Base-by-base conservation (phyloP, 2,329 filamentous ascomycete species). In the Exophiala aquamarina region DNA sequence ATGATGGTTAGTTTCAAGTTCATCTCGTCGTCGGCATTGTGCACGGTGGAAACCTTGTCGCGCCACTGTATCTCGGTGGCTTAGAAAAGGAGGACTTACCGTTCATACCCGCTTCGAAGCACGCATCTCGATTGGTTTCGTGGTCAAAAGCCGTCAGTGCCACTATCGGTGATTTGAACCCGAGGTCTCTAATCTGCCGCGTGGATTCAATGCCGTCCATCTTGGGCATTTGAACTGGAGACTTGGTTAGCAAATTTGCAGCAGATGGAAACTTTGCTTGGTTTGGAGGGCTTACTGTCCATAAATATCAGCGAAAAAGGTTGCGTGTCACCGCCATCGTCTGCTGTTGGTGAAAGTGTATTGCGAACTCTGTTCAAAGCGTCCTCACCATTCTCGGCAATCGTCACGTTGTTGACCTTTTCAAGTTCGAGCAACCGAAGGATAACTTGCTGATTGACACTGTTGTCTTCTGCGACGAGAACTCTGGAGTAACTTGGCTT, bases 301-400 rank as follows among this genome's bases (percentile, higher is more conserved):
- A 95, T 95, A 63, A 95, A 92, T 55, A 95, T 92, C 21, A 95
- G 75, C 55, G 94, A 88, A 63, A 91, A 95, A 3, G 78, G 78
- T 44, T 79, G 75, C 43, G 83, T 78, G 20, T 78, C 78, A 10
- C 14, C 31, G n/a, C 18, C 36, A 29, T 42, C 38, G 15, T n/a
- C 19, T 8, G 33, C 29, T 26, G 19, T 9, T 18, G 32, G 23
- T 15, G 41, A 36, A 84, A 94, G 91, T 54, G 82, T 86, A 11
- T 81, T 81, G 64, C 88, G 91, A 55, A 95, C 89, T 15, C 85
- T 74, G 52, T 94, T 89, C 47, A 90, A 87, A 1, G 90, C 90
- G 67, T 95, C 87, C 64, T 93, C 87, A 0, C 86, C 86, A 60
- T 89, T 85, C 62, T 88, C 87, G 41, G 89, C 90, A 37, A 95